Evolutionary conservation across 1,284 basidiomycete species (phyloP).

Genomic region (Ustilago cynodontis): DNA sequence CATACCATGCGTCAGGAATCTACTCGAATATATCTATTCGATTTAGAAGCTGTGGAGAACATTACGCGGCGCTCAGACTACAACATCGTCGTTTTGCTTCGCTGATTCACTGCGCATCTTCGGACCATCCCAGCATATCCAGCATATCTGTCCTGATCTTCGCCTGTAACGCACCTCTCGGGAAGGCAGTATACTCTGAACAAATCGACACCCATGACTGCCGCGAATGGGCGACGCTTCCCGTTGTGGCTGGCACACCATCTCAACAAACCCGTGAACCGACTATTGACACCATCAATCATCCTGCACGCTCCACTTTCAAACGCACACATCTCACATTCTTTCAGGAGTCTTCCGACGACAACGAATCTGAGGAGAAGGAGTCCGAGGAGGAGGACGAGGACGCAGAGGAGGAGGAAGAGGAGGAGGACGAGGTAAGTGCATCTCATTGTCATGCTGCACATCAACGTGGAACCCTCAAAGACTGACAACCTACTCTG

Average conservation of each 20-base stretch:
- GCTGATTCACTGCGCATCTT: neutral
- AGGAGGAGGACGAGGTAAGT: slow-evolving; percentile 36
- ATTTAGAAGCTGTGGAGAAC: too few species aligned
- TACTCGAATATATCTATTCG: neutral
- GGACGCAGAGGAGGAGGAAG: slow-evolving; percentile 47
- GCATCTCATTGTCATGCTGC: neutral
- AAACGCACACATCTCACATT: neutral
- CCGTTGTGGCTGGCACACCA: neutral
- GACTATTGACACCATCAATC: slow-evolving; percentile 9
- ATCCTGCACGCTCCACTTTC: neutral
- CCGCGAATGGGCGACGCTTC: neutral
- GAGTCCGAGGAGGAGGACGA: slow-evolving; percentile 59
- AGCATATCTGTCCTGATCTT: too few species aligned
- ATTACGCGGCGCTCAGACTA: too few species aligned
- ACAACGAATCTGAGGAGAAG: slow-evolving; percentile 45
- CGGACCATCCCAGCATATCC: neutral
- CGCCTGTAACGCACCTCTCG: neutral
- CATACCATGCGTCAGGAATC: neutral
- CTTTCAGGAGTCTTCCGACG: slow-evolving; percentile 40
- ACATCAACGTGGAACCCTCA: neutral
- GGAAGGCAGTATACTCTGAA: neutral
- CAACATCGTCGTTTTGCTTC: neutral
- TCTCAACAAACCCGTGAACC: neutral
- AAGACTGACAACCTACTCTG: neutral
- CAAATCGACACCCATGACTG: neutral